Conservation (phyloP, 2,329 filamentous ascomycete species). For the Fusarium caatingaense region DNA sequence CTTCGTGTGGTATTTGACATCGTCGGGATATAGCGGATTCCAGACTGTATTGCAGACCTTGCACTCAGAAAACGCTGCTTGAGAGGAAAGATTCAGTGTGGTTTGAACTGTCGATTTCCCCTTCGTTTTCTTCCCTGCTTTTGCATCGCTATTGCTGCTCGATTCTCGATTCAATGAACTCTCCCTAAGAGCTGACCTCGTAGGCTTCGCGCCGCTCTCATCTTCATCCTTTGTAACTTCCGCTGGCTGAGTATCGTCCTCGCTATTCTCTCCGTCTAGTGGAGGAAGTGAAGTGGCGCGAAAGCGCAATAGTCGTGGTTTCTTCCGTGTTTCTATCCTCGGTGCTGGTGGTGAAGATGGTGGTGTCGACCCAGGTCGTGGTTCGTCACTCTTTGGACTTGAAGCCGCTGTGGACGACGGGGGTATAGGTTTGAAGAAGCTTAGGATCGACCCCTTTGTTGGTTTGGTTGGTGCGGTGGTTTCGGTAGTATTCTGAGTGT, state of each 20-base stretch:
- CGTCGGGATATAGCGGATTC: conserved; percentile 58
- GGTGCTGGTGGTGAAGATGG: conserved; percentile 37
- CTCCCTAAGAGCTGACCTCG: not conserved
- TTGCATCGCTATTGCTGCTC: conserved; percentile 20
- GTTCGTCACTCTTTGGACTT: conserved; percentile 31
- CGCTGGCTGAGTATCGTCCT: not conserved
- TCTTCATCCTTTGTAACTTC: not conserved
- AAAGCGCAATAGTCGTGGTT: conserved; percentile 48
- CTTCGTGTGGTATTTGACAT: conserved; percentile 57
- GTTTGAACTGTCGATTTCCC: conserved; percentile 53
- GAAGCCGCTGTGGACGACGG: conserved; percentile 8
- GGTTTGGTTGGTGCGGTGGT: not conserved
- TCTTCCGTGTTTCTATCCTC: conserved; percentile 25
- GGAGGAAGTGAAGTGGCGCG: conserved; percentile 36
- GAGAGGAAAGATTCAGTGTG: conserved; percentile 57
- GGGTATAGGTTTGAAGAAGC: conserved; percentile 55
- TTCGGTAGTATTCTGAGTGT: not conserved
- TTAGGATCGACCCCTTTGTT: conserved; percentile 54
- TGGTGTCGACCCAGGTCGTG: conserved; percentile 35
- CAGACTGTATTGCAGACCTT: conserved; percentile 57
- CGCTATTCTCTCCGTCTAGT: conserved; percentile 12
- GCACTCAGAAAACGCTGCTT: conserved; percentile 58
- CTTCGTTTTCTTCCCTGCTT: conserved; percentile 34
- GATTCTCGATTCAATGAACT: conserved; percentile 8
- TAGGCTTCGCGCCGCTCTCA: not conserved